Evolutionary conservation across 2,329 filamentous ascomycete species (phyloP).

Genomic region (Grosmannia serpens): DNA sequence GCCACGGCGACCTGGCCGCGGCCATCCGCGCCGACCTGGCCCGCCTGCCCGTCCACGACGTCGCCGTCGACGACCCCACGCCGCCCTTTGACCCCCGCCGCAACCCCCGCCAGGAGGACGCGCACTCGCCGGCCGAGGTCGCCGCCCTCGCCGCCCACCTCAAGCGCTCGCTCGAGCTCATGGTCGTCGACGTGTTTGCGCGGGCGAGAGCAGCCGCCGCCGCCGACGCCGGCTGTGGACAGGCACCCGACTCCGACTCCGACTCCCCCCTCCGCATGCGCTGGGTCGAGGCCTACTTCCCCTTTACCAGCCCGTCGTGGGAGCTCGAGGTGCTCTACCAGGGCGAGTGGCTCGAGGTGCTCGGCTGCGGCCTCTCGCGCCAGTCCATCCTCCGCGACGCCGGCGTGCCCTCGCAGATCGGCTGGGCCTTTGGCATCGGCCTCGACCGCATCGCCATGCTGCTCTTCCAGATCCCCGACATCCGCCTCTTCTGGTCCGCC

Average conservation of each 20-base stretch:
- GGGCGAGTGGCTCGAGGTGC: conserved; percentile 88
- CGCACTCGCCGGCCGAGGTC: conserved; percentile 65
- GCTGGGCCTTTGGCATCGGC: conserved; percentile 93
- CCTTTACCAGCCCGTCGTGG: conserved; percentile 91
- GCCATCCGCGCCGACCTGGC: conserved; percentile 61
- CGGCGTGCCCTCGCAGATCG: conserved; percentile 60
- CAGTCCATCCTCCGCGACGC: conserved; percentile 73
- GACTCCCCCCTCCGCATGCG: conserved; percentile 62
- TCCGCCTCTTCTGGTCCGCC: conserved; percentile 87
- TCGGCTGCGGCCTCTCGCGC: conserved; percentile 84
- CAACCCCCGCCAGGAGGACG: conserved; percentile 67
- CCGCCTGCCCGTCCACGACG: conserved; percentile 57
- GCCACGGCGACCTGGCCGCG: conserved; percentile 50
- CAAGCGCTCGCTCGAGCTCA: conserved; percentile 77
- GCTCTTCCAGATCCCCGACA: conserved; percentile 90
- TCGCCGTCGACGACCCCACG: conserved; percentile 75
- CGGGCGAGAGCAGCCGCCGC: conserved; percentile 57
- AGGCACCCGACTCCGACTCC: too few species aligned
- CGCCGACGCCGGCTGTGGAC: too few species aligned
- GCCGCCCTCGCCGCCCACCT: conserved; percentile 76
- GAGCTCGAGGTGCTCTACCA: conserved; percentile 93
- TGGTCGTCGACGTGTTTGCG: conserved; percentile 82
- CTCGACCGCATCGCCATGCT: conserved; percentile 96
- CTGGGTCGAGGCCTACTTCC: conserved; percentile 97
- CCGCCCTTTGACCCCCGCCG: conserved; percentile 63